These are phyloP conservation scores for Annona cherimola DNA, from an alignment of 164 flowering plant genomes.

Conservation along the genomic window DNA sequence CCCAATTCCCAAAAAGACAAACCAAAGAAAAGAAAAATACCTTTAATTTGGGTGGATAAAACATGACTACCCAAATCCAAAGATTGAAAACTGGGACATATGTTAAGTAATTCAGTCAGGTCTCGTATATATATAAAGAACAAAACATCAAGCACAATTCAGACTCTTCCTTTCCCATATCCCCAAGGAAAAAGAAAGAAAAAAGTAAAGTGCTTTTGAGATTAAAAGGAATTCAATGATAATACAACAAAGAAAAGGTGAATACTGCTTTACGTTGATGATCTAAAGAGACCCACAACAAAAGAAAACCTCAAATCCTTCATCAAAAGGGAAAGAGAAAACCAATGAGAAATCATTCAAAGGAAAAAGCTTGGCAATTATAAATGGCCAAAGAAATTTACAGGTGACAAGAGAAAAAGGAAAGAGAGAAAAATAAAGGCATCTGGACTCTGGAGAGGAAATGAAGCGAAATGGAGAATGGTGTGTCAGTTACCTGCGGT, in stretches of 20 bases:
- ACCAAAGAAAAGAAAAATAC: neutral
- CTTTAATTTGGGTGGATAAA: neutral
- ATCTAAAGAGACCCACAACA: neutral
- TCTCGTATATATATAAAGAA: neutral
- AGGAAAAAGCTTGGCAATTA: neutral
- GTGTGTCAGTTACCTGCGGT: slow-evolving; percentile 7
- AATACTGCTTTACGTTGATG: neutral
- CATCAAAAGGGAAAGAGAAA: neutral
- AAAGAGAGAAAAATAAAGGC: neutral
- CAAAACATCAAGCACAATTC: slow-evolving; percentile 1
- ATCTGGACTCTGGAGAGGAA: neutral
- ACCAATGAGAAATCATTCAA: slow-evolving; percentile 1
- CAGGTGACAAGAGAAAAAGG: neutral
- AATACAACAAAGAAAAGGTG: slow-evolving; percentile 2
- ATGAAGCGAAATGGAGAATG: neutral
- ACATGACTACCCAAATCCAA: neutral
- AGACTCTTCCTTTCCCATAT: neutral
- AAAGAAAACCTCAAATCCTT: neutral
- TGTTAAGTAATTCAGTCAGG: too few relatives aligned
- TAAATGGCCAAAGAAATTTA: too few relatives aligned
- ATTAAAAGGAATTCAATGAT: neutral
- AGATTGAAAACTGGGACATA: neutral
- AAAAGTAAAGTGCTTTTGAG: neutral
- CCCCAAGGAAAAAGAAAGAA: slow-evolving; percentile 1
- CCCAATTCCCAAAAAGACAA: slow-evolving; percentile 5